phyloP scores from a whole-genome alignment of 441 rosid species.

The Capsella rubella region DNA sequence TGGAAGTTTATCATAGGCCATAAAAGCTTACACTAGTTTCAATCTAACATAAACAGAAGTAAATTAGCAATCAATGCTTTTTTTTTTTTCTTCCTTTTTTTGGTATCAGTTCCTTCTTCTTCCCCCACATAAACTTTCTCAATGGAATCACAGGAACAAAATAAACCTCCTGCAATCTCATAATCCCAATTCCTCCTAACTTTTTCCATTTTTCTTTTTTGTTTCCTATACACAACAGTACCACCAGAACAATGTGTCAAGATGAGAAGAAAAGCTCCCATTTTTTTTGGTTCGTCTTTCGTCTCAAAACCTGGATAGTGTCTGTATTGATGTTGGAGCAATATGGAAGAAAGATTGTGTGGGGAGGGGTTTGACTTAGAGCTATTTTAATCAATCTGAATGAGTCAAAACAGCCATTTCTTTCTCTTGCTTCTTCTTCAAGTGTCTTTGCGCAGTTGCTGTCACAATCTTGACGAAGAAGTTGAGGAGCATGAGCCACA shows the following conservation, averaged over 20 bases:
- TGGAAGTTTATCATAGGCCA: not conserved
- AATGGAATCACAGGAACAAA: constrained; percentile 35
- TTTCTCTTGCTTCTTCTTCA: constrained; percentile 66
- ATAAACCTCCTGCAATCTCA: constrained; percentile 43
- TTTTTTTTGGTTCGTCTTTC: constrained; percentile 5
- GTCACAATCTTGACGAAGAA: constrained; percentile 75
- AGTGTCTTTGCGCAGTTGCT: constrained; percentile 64
- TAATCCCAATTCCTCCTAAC: constrained; percentile 31
- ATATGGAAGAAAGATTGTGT: not conserved
- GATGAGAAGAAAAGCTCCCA: constrained; percentile 27
- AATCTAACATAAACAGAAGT: constrained; percentile 8
- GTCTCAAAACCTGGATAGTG: constrained; percentile 27
- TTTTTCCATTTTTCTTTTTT: not conserved
- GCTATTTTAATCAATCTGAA: constrained; percentile 30
- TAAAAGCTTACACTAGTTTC: constrained; percentile 28
- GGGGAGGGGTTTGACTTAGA: not conserved
- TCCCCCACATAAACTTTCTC: constrained; percentile 23
- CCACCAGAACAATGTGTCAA: constrained; percentile 33
- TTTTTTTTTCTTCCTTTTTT: not conserved
- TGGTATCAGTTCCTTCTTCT: not conserved
- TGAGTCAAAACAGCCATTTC: constrained; percentile 47
- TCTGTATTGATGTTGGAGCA: constrained; percentile 30
- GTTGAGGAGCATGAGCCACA: constrained; percentile 86
- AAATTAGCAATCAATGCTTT: constrained; percentile 28
- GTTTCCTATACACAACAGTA: constrained; percentile 32